Base-by-base conservation (phyloP, 2,329 filamentous ascomycete species). In the Epichloe typhina region DNA sequence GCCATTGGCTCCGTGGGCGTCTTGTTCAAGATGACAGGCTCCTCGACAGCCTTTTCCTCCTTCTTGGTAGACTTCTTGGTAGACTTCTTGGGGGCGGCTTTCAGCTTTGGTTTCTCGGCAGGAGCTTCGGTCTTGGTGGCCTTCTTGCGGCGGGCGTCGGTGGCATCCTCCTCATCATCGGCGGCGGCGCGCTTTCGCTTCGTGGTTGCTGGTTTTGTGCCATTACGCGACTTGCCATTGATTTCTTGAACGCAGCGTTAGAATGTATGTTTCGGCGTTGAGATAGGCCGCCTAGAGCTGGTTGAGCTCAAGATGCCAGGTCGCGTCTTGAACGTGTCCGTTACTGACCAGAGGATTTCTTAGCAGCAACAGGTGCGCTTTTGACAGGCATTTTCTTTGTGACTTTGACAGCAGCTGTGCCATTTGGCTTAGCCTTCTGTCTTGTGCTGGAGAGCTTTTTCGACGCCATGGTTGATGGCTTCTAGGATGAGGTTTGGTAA, bases 1-100 rank as follows among this genome's bases (percentile, higher is more conserved):
- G 90, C 81, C 52, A 93, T 74, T 26, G 73, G 70, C 56, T 80
- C 66, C 0, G 73, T 79, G 4, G 84, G 84, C 15, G 76, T 53
- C 15, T 52, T 46, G 39, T 58, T 58, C 39, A 56, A 19, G n/a
- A 41, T 13, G 12, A 6, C 43, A 17, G 35, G 36, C 2, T 70
- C 67, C 46, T 69, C 71, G 64, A 68, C 57, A 50, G 66, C 64
- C 12, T 26, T 33, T 6, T 40, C 31, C 37, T 31, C 46, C 17
- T 49, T 49, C 21, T 48, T 48, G 38, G 19, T 42, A 21, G 45
- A 7, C 37, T 39, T 52, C 40, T 49, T 53, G 40, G 19, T 41
- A 26, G 45, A 7, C 37, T 39, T 52, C 40, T 49, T 53, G 40
- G 23, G 52, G 46, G 13, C 49, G 11, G 45, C 33, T 41, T 53